A percentile compares a stretch with the other conserved stretches of the same genome.
Conservation (phyloP, 1,284 basidiomycete species). For the Ganoderma multipileum region DNA sequence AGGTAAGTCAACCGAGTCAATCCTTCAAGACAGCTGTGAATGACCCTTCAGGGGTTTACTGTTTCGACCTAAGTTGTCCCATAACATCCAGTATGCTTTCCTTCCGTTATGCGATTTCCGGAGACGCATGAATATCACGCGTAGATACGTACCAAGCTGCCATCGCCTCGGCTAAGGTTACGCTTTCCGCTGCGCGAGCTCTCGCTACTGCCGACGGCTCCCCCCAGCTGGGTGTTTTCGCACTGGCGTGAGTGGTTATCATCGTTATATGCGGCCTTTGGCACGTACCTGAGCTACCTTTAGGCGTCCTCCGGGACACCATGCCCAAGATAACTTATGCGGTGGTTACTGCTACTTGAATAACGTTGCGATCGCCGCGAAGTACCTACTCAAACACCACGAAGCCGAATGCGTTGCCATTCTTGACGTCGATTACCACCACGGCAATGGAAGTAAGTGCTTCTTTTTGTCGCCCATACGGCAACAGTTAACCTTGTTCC, state of each 20-base stretch:
- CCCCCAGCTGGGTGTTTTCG: conserved; percentile 31
- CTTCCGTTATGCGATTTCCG: not conserved
- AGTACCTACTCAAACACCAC: conserved; percentile 35
- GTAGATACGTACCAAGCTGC: conserved; percentile 41
- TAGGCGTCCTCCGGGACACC: conserved; percentile 48
- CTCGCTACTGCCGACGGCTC: conserved; percentile 17
- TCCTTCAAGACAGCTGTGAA: not conserved
- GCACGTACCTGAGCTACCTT: not conserved
- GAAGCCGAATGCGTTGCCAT: conserved; percentile 37
- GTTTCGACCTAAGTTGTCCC: conserved; percentile 46
- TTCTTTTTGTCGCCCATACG: not conserved
- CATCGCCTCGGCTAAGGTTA: conserved; percentile 40
- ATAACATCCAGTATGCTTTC: conserved; percentile 39
- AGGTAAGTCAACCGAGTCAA: conserved; percentile 29
- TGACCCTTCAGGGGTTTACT: conserved; percentile 41
- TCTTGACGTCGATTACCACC: conserved; percentile 49
- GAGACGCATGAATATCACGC: not conserved
- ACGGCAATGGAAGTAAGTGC: conserved; percentile 45
- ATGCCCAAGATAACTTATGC: conserved; percentile 40
- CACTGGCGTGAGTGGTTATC: conserved; percentile 36
- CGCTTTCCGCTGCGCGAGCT: conserved; percentile 37
- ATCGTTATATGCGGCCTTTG: not conserved
- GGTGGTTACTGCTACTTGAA: conserved; percentile 49
- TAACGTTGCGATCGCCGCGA: conserved; percentile 44
- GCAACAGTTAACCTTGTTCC: not conserved